Percentiles rank a stretch among this genome's conserved stretches.
These are phyloP conservation scores for Sonneratia caseolaris DNA, from an alignment of 345 rosid genomes.

Conservation along the genomic window DNA sequence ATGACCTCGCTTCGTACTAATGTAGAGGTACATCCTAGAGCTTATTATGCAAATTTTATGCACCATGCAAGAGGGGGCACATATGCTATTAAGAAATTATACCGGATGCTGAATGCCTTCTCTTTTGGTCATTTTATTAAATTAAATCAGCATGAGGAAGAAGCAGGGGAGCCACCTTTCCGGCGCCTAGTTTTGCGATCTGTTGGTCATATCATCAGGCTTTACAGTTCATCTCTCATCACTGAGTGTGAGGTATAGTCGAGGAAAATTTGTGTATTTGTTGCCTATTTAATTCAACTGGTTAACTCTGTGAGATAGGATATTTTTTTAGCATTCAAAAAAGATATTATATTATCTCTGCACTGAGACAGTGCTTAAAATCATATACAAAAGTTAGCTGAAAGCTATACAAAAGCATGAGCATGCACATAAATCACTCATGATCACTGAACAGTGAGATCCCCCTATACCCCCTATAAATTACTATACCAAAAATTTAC, in stretches of 20 bases:
- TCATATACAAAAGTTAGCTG: too few species aligned
- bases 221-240: slow-evolving; percentile 78
- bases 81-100: not conserved
- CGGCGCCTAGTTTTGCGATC: slow-evolving; percentile 96
- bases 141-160: slow-evolving; percentile 75
- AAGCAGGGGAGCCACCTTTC: slow-evolving; percentile 87
- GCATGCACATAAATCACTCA: too few species aligned
- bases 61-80: not conserved
- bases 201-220: slow-evolving; percentile 88
- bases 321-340: not conserved
- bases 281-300: not conserved
- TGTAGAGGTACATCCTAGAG: slow-evolving; percentile 51
- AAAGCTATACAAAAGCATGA: too few species aligned
- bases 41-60: not conserved
- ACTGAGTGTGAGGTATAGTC: slow-evolving; percentile 85
- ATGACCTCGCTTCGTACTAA: slow-evolving; percentile 95
- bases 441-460: too few species aligned
- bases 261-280: not conserved
- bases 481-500: too few species aligned
- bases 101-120: slow-evolving; percentile 10
- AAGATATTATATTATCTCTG: too few species aligned
- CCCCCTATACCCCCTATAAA: too few species aligned
- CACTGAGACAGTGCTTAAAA: too few species aligned
- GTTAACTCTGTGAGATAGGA: not conserved
- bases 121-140: slow-evolving; percentile 14